A percentile compares a stretch with the other conserved stretches of the same genome.
phyloP scores from a whole-genome alignment of 129 eudicot genomes.

The Mikania micrantha region DNA sequence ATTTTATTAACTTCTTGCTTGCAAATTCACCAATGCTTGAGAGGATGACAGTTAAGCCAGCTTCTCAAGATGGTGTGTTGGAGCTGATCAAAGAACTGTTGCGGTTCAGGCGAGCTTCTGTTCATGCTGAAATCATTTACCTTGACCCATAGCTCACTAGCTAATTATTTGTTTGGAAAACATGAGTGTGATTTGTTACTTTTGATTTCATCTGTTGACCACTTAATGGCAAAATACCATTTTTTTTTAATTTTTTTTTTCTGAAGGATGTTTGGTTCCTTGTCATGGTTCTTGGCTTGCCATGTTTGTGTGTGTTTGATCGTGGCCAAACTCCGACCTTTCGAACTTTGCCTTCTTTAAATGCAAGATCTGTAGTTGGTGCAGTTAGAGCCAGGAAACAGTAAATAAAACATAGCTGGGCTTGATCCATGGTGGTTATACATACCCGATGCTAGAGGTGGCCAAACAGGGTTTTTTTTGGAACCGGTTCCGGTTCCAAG shows the following conservation, averaged over 20 bases:
- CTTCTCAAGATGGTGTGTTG: conserved; percentile 48
- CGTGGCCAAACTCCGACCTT: too few relatives aligned
- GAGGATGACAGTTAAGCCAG: conserved; percentile 77
- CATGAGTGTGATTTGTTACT: background rate
- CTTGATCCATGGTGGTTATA: too few relatives aligned
- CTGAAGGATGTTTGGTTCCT: background rate
- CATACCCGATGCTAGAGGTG: too few relatives aligned
- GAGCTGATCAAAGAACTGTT: conserved; percentile 70
- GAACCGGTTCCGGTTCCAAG: too few relatives aligned
- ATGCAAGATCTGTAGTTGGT: too few relatives aligned
- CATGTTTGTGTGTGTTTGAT: background rate
- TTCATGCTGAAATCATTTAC: conserved; percentile 60
- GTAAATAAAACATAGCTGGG: too few relatives aligned
- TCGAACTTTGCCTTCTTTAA: too few relatives aligned
- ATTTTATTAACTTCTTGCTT: conserved; percentile 73
- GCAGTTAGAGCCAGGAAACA: too few relatives aligned
- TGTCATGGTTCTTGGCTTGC: background rate
- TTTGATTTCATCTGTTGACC: background rate
- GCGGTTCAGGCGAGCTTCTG: conserved; percentile 74
- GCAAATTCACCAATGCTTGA: conserved; percentile 69
- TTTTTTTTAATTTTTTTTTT: too few relatives aligned
- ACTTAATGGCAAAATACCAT: background rate
- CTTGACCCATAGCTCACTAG: conserved; percentile 39
- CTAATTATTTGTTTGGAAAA: background rate
- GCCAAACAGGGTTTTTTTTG: too few relatives aligned